Evolutionary conservation across 1,139 yeast genomes (phyloP).

Genomic region (Kurtzmaniella natalensis): DNA sequence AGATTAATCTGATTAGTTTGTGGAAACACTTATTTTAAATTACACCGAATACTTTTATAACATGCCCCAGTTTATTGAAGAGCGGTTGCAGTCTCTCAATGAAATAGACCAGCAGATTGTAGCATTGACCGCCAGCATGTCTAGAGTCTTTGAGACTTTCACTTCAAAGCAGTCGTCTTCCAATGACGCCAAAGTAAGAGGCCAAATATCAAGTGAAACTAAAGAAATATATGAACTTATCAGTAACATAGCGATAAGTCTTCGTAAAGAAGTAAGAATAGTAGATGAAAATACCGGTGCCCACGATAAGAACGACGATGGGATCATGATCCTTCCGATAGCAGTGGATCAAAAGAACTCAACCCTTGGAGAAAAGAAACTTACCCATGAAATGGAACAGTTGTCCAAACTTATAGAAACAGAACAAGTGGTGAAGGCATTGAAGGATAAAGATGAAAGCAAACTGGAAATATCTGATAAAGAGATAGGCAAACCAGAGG

Average conservation of each 20-base stretch:
- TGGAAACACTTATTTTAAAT: too few relatives aligned
- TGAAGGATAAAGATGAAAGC: slow-evolving; percentile 4
- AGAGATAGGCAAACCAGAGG: too few relatives aligned
- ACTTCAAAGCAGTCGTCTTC: slow-evolving; percentile 16
- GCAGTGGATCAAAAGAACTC: slow-evolving; percentile 61
- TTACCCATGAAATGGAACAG: slow-evolving; percentile 28
- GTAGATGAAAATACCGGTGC: slow-evolving; percentile 57
- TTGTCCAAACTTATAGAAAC: slow-evolving; percentile 3
- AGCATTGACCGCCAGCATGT: slow-evolving; percentile 36
- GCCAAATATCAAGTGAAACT: slow-evolving; percentile 27
- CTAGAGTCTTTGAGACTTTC: slow-evolving; percentile 39
- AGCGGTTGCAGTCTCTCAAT: slow-evolving; percentile 41
- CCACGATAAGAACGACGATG: slow-evolving; percentile 38
- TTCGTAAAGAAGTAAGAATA: slow-evolving; percentile 53
- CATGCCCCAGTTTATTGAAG: slow-evolving; percentile 30
- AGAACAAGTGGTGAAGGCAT: slow-evolving; percentile 3
- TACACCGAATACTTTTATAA: too few relatives aligned
- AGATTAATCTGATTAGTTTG: too few relatives aligned
- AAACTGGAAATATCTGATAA: too few relatives aligned
- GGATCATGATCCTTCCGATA: slow-evolving; percentile 54
- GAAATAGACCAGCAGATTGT: slow-evolving; percentile 44
- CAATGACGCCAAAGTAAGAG: slow-evolving; percentile 13
- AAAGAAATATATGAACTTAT: slow-evolving; percentile 28
- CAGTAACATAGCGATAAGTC: slow-evolving; percentile 40
- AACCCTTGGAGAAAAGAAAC: slow-evolving; percentile 47